Evolutionary conservation across 2,329 filamentous ascomycete species (phyloP), one percentile per base, ranked within the genome.

Genomic region (Amauroascus verrucosus): DNA sequence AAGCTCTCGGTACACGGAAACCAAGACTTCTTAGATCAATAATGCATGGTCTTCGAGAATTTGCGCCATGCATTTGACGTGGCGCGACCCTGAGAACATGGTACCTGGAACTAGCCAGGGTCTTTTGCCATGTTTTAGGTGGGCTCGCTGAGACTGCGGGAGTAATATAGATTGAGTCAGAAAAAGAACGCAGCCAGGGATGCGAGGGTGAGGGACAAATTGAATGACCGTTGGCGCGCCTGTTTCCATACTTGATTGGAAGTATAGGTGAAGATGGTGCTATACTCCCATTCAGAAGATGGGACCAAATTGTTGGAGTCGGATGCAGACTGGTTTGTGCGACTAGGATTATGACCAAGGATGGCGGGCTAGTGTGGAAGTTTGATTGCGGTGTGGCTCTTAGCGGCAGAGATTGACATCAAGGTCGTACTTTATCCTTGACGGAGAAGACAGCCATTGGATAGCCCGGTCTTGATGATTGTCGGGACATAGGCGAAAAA

Each of bases 71-170:
- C 48, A 51, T 51, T 43, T 26, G 30, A 51, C 35, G 48, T 50
- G 37, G 48, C 48, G 48, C 30, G 28, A 47, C 37, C 48, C 26
- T 50, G 18, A 22, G 32, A 11, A 49, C 33, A 49, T 49, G 47
- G 47, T 49, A 13, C 37, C 48, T 41, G 40, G 50, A 30, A 8
- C 32, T 38, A 38, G 20, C 30, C 22, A 38, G 41, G 50, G 41
- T 46, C 14, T 22, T 50, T 43, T 45, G 50, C 50, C 50, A 52
- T 52, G 50, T 38, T 52, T 37, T 45, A 26, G 20, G 32, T n/a
- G 22, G 30, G 35, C 26, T 24, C 20, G 24, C 32, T 24, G 37
- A 50, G 14, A 50, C 24, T 48, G 46, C 44, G 28, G n/a, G 40
- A 41, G 38, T 41, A 41, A 9, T 8, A n/a, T 20, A 22, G 14